Evolutionary conservation across 257 asterid genomes (phyloP).

Genomic region (Salvia hispanica): DNA sequence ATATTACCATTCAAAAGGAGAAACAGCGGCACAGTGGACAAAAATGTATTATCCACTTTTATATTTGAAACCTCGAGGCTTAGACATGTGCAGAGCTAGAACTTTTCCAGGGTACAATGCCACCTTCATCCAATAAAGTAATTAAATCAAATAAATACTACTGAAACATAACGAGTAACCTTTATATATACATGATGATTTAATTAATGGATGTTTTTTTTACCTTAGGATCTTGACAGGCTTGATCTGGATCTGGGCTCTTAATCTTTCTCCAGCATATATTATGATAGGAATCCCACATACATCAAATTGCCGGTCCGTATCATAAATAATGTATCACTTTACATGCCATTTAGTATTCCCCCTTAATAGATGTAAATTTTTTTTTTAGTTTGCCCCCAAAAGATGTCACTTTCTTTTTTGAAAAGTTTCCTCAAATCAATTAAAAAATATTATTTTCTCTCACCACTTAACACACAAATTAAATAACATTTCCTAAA

Average conservation of each 20-base stretch:
- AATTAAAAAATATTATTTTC: too few relatives aligned
- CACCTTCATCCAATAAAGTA: slow-evolving; percentile 48
- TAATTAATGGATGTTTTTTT: not conserved
- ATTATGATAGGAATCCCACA: slow-evolving; percentile 60
- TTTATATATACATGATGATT: not conserved
- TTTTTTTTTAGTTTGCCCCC: too few relatives aligned
- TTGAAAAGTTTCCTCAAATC: too few relatives aligned
- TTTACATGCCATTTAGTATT: too few relatives aligned
- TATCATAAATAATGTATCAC: too few relatives aligned
- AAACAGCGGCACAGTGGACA: slow-evolving; percentile 88
- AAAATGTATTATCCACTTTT: slow-evolving; percentile 89
- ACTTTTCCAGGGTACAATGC: slow-evolving; percentile 86
- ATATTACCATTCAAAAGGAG: slow-evolving; percentile 88
- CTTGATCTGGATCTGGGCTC: slow-evolving; percentile 76
- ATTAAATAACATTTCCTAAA: too few relatives aligned
- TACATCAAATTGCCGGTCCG: slow-evolving; percentile 63
- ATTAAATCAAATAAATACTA: not conserved
- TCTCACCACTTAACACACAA: too few relatives aligned
- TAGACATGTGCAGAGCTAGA: slow-evolving; percentile 71
- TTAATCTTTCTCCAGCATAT: slow-evolving; percentile 68
- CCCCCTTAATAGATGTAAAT: too few relatives aligned
- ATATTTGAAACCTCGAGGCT: slow-evolving; percentile 87
- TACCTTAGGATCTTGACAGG: slow-evolving; percentile 71
- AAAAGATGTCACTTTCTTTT: too few relatives aligned
- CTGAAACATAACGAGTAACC: not conserved